Base-by-base conservation (phyloP, 805 yeast genomes). In the Millerozyma miso region DNA sequence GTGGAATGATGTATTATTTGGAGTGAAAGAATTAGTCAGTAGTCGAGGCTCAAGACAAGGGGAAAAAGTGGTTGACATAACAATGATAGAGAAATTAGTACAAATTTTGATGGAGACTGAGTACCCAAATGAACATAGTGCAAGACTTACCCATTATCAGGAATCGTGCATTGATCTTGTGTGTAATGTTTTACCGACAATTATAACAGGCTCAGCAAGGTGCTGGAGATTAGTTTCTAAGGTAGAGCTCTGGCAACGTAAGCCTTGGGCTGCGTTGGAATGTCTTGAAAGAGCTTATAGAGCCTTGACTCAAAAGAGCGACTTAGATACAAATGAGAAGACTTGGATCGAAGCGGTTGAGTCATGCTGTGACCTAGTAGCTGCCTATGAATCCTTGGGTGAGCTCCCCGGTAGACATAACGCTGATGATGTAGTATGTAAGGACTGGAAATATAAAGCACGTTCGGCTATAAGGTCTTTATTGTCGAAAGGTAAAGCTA, bases 371-470 rank as follows among this genome's bases (percentile, higher is more conserved):
- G 96, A 89, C 47, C 70, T 91, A 43, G 81, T 85, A 2, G 85
- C 93, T 33, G 91, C 96, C 1, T 91, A 89, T 59, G 89, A 83
- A 56, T 82, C 86, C 3, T 73, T 87, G 26, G 98, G 98, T n/a
- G 93, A 85, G 44, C 62, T 79, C 51, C 85, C 86, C 8, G 95
- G 95, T 5, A 83, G 79, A 53, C 76, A 82, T 55, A 85, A 84
- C 18, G 89, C 88, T 2, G 95, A 83, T 16, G 88, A 85, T 58
- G 51, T 83, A n/a, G 95, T 90, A 7, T 89, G 97, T 60, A 80
- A 83, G 56, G 96, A 89, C 58, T 90, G 97, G 97, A 85, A 80
- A 56, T 86, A 83, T 65, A 88, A 88, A 59, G 82, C 95, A 1
- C 75, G 82, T 48, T 74, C 85, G 13, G 70, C 86, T 1, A 74